Percentiles rank a stretch among this genome's conserved stretches.
These are phyloP conservation scores for Fusarium goolgardi DNA, from an alignment of 2,329 filamentous ascomycete genomes.

Conservation along the genomic window DNA sequence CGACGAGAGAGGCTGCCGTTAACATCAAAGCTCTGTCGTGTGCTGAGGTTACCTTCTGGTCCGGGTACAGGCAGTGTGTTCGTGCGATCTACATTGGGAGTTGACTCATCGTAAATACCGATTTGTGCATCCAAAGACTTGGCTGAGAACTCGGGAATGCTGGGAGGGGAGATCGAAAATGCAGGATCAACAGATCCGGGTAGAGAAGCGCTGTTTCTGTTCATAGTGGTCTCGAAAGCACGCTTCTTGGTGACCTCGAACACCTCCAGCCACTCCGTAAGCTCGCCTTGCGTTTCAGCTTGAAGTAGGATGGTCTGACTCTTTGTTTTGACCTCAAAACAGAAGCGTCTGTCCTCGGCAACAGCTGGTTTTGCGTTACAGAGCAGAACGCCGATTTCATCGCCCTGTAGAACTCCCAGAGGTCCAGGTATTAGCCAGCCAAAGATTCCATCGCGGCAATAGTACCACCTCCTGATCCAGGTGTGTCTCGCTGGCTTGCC, in stretches of 20 bases:
- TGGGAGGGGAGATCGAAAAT: constrained; percentile 90
- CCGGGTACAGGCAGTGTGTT: constrained; percentile 73
- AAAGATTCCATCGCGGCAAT: constrained; percentile 94
- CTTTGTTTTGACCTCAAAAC: constrained; percentile 98
- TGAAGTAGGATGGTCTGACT: constrained; percentile 90
- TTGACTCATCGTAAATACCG: constrained; percentile 63
- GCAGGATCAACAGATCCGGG: constrained; percentile 74
- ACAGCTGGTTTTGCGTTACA: constrained; percentile 93
- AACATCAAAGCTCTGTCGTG: constrained; percentile 80
- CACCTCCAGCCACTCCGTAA: constrained; percentile 94
- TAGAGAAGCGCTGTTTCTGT: constrained; percentile 59
- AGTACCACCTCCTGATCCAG: constrained; percentile 95
- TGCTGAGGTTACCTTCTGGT: constrained; percentile 62
- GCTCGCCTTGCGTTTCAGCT: constrained; percentile 88
- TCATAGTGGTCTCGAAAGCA: constrained; percentile 80
- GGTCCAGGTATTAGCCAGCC: constrained; percentile 89
- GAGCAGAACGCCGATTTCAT: constrained; percentile 93
- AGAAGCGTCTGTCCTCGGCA: constrained; percentile 93
- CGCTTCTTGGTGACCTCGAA: constrained; percentile 96
- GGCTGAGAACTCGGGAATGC: constrained; percentile 90
- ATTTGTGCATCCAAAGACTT: constrained; percentile 76
- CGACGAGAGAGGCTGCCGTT: constrained; percentile 61
- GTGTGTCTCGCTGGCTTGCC: constrained; percentile 91
- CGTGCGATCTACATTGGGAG: constrained; percentile 65
- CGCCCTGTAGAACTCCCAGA: constrained; percentile 91